Percentiles rank a stretch among this genome's conserved stretches.
Evolutionary conservation across 208 protist genomes (phyloP).

Genomic region (Acanthamoeba healyi): DNA sequence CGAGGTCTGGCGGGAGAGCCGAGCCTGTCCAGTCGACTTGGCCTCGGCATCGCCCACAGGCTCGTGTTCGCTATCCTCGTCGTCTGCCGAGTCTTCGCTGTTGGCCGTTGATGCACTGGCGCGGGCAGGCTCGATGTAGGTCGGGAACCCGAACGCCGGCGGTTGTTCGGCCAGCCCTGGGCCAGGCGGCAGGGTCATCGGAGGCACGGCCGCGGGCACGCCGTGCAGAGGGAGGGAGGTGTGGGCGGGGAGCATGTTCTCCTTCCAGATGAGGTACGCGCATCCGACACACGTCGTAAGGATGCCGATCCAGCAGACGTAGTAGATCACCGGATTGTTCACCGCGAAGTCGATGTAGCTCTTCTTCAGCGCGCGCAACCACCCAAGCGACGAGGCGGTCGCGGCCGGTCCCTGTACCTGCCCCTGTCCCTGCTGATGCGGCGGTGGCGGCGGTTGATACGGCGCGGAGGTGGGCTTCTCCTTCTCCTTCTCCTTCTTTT

Average conservation of each 20-base stretch:
- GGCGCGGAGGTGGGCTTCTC: background rate
- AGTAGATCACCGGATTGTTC: constrained; percentile 21
- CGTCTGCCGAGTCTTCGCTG: constrained; percentile 7
- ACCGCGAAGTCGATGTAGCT: constrained; percentile 38
- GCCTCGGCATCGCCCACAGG: background rate
- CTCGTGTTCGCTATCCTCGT: constrained; percentile 1
- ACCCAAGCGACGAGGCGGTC: background rate
- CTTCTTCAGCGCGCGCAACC: constrained; percentile 30
- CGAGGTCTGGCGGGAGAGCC: background rate
- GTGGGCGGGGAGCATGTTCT: background rate
- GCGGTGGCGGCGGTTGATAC: background rate
- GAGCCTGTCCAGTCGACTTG: background rate
- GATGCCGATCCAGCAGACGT: background rate
- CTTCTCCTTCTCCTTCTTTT: background rate
- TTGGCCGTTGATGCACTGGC: background rate
- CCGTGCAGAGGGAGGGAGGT: background rate
- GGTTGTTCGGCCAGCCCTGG: background rate
- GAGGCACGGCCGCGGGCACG: background rate
- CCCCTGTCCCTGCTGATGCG: background rate
- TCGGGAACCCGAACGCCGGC: constrained; percentile 17
- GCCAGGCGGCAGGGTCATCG: constrained; percentile 8
- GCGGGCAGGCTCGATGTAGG: background rate
- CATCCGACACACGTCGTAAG: constrained; percentile 3
- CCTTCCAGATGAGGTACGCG: constrained; percentile 43
- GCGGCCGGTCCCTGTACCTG: background rate